Conservation (phyloP, 2,329 filamentous ascomycete species). For the Chaetomium olivaceum region DNA sequence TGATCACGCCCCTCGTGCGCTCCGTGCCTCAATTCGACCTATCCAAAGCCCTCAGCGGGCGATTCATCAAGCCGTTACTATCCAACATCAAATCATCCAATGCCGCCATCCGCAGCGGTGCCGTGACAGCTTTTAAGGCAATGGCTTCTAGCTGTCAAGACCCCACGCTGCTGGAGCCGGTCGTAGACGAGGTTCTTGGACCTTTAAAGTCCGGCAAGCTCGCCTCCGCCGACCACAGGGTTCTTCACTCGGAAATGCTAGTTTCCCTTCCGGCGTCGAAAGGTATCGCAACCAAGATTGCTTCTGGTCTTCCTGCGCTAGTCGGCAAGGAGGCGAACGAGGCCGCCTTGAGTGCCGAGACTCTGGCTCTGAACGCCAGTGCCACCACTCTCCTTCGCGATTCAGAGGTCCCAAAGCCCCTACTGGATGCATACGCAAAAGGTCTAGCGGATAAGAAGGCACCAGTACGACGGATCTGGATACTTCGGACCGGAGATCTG, state of each 20-base stretch:
- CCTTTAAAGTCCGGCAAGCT: slow-evolving; percentile 85
- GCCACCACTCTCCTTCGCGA: slow-evolving; percentile 62
- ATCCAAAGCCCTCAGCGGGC: slow-evolving; percentile 68
- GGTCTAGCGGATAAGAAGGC: slow-evolving; percentile 84
- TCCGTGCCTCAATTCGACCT: slow-evolving; percentile 76
- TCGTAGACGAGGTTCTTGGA: slow-evolving; percentile 73
- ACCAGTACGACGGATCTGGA: slow-evolving; percentile 76
- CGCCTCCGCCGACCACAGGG: slow-evolving; percentile 79
- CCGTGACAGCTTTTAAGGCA: slow-evolving; percentile 70
- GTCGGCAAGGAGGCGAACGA: slow-evolving; percentile 89
- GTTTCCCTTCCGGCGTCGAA: slow-evolving; percentile 61
- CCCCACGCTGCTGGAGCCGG: slow-evolving; percentile 60
- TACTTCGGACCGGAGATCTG: slow-evolving; percentile 70
- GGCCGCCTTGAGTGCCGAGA: slow-evolving; percentile 72
- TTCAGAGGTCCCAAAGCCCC: slow-evolving; percentile 62
- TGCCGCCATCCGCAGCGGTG: slow-evolving; percentile 70
- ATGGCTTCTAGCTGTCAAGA: slow-evolving; percentile 65
- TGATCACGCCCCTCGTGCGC: slow-evolving; percentile 71
- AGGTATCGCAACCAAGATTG: slow-evolving; percentile 65
- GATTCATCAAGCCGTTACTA: slow-evolving; percentile 82
- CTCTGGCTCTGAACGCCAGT: slow-evolving; percentile 68
- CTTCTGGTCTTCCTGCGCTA: slow-evolving; percentile 64
- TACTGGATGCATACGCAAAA: slow-evolving; percentile 73
- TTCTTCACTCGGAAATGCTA: slow-evolving; percentile 80
- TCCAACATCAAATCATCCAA: slow-evolving; percentile 92